These are phyloP conservation scores for Heteromeles arbutifolia DNA, from an alignment of 306 rosid species.

Conservation along the genomic window DNA sequence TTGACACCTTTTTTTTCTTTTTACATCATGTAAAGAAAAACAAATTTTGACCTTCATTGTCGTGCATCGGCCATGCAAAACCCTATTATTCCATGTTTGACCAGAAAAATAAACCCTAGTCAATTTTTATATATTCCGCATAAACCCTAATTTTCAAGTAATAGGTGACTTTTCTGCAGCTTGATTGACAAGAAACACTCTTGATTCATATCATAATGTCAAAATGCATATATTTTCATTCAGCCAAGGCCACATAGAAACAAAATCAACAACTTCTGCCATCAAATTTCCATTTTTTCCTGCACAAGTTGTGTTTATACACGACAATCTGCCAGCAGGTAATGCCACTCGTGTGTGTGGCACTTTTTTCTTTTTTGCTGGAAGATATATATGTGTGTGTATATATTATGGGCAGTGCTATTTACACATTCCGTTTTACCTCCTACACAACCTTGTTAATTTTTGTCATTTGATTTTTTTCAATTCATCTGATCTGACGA, in stretches of 20 bases:
- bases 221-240: neutral
- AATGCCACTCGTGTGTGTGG: neutral
- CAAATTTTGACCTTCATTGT: neutral
- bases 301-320: neutral
- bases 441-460: too few species aligned
- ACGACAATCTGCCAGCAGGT: neutral
- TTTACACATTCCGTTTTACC: too few species aligned
- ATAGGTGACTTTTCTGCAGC: neutral
- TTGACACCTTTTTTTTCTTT: neutral
- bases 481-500: too few species aligned
- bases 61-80: neutral
- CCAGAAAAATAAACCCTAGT: neutral
- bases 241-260: neutral
- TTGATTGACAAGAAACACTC: neutral
- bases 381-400: too few species aligned
- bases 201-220: neutral
- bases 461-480: too few species aligned
- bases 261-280: neutral
- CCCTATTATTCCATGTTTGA: neutral
- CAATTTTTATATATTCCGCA: neutral
- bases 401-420: too few species aligned
- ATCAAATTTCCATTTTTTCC: neutral
- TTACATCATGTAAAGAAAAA: neutral
- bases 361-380: neutral
- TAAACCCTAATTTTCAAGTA: neutral